A percentile compares a stretch with the other conserved stretches of the same genome.
phyloP scores from a whole-genome alignment of 2,329 filamentous ascomycete genomes.

The Lasiodiplodia hormozganensis region DNA sequence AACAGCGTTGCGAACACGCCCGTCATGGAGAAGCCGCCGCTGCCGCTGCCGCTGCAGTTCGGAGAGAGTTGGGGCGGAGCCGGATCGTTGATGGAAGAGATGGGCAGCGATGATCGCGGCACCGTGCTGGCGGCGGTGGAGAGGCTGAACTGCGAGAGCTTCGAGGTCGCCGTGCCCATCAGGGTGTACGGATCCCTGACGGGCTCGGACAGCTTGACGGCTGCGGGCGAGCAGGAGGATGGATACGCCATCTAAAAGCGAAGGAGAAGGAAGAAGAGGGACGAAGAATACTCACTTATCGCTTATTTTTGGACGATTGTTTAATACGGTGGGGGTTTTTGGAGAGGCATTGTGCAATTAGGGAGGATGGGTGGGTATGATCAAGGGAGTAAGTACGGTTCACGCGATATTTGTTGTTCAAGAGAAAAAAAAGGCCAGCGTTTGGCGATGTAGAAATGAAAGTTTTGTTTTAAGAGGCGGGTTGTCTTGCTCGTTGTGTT shows the following conservation, averaged over 20 bases:
- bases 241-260: constrained; percentile 41
- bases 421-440: constrained; percentile 9
- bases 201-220: constrained; percentile 40
- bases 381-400: constrained; percentile 1
- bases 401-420: background rate
- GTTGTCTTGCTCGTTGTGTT: background rate
- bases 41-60: background rate
- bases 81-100: constrained; percentile 71
- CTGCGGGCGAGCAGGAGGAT: constrained; percentile 37
- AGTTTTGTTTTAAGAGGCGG: background rate
- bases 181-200: constrained; percentile 73
- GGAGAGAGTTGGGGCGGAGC: constrained; percentile 38
- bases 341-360: background rate
- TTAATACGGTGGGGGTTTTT: background rate
- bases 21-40: constrained; percentile 29
- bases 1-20: constrained; percentile 38
- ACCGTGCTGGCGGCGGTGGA: constrained; percentile 79
- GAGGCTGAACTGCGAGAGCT: constrained; percentile 82
- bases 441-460: constrained; percentile 19
- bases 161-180: constrained; percentile 86
- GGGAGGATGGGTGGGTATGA: background rate
- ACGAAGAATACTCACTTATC: background rate
- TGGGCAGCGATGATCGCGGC: constrained; percentile 80
- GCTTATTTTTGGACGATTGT: background rate
- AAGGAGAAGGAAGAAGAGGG: background rate